Base-by-base conservation (phyloP, 2,329 filamentous ascomycete genomes). In the Blumeria graminis region DNA sequence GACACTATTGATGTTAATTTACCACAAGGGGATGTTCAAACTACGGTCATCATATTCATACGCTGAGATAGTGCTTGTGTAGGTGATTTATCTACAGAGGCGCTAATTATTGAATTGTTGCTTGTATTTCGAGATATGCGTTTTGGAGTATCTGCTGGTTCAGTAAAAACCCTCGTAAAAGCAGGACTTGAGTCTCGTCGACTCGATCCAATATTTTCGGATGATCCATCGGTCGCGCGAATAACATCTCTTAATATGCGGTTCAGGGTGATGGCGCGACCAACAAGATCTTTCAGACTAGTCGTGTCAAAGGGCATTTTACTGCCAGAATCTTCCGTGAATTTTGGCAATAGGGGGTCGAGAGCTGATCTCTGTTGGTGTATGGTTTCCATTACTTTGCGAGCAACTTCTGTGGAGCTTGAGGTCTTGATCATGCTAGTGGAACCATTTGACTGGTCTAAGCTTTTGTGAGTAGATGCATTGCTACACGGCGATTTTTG, bases 271-370 rank as follows among this genome's bases (percentile, higher is more conserved):
- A 76, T 73, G 1, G 80, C 80, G 58, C 78, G 72, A 64, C 77
- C 78, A 39, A 83, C 80, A 56, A 83, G 69, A 62, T 79, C 76
- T 62, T 77, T 78, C n/a, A 83, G 71, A 65, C 77, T 82, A 60
- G 81, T 81, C 5, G 80, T 82, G 63, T 82, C 80, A 60, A 83
- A 83, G 58, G 81, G 80, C 63, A 82, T 74, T 58, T 73, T 71
- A 55, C 72, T 71, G 48, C 73, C 69, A 10, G 63, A 65, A 59
- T 63, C 63, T 66, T 58, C 56, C 3, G 59, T 57, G 50, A 63
- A 55, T 14, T 61, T 63, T 33, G 61, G 61, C 14, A 65, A 58
- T 5, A 64, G 57, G 13, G 71, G 67, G 50, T 74, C 69, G 1
- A 71, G 66, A 1, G 69, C 69, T 6, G 72, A 69, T 22, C 74